Base-by-base conservation (phyloP, 345 rosid genomes). In the Gossypium raimondii region DNA sequence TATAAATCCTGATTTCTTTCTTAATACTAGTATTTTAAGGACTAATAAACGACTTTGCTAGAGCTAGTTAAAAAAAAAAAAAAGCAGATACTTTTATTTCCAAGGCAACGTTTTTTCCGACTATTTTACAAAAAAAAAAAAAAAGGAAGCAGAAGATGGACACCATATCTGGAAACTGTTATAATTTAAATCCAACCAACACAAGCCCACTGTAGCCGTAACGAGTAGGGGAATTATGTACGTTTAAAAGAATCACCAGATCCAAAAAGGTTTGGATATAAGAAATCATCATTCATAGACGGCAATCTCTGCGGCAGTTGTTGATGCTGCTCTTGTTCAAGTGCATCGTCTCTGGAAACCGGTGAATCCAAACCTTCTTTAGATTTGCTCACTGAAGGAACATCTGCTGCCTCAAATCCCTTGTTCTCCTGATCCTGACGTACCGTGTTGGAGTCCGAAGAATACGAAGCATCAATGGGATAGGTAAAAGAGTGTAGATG, bases 191-290 rank as follows among this genome's bases (percentile, higher is more conserved):
- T 63, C 52, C 72, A 76, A 67, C 61, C 80, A 57, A 41, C 38
- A 58, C 14, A 48, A 7, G 41, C 25, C 65, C 10, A 20, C 34
- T 41, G 51, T 58, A 5, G 11, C 20, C 25, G 27, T 38, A 51
- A 24, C 24, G 62, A 1, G 79, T 50, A 57, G 56, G 79, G 1
- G 86, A 76, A 73, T 75, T 73, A 56, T 82, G 84, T 73, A 56
- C 81, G 84, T 3, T 78, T 67, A 48, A 56, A 70, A 29, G 81
- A 80, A 61, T 75, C 72, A 70, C 75, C 75, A 7, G 80, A 70
- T 65, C 90, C 86, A 17, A 94, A 94, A 76, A 94, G 85, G 81
- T 91, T 93, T 2, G 97, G 98, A 79, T 91, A 91, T 16, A 94
- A 90, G 82, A 87, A 89, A 3, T 93, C 97, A n/a, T 92, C 98